Percentiles rank a stretch among this genome's conserved stretches.
Conservation (phyloP, 108 stramenopile species). For the Phaeodactylum tricornutum region DNA sequence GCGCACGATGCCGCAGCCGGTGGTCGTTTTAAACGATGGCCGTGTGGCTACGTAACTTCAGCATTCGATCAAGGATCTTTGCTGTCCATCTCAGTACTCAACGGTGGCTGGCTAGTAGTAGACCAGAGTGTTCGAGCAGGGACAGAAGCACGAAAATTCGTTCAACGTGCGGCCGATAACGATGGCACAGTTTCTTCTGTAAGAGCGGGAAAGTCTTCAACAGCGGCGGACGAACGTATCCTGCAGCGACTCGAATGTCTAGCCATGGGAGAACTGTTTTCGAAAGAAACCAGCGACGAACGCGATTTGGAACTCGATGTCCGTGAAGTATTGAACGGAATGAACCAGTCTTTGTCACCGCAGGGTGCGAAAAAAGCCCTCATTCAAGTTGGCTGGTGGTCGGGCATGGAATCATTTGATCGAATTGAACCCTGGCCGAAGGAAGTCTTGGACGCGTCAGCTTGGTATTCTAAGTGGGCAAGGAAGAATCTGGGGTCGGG, state of each 20-base stretch:
- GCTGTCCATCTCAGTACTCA: slow-evolving; percentile 51
- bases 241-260: slow-evolving; percentile 64
- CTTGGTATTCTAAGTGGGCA: slow-evolving; percentile 18
- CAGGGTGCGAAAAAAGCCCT: slow-evolving; percentile 62
- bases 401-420: slow-evolving; percentile 5
- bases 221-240: slow-evolving; percentile 67
- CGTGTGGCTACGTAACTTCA: slow-evolving; percentile 19
- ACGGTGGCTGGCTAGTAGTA: slow-evolving; percentile 78
- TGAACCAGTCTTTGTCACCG: slow-evolving; percentile 47
- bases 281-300: slow-evolving; percentile 8
- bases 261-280: slow-evolving; percentile 56
- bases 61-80: slow-evolving; percentile 5
- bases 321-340: slow-evolving; percentile 36
- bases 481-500: neutral
- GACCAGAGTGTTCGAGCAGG: slow-evolving; percentile 51
- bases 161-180: slow-evolving; percentile 3
- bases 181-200: too few relatives aligned
- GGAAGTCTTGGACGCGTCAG: slow-evolving; percentile 42
- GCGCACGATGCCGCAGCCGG: slow-evolving; percentile 43
- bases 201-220: slow-evolving; percentile 12
- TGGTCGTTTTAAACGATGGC: slow-evolving; percentile 67
- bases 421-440: slow-evolving; percentile 44
- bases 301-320: slow-evolving; percentile 60
- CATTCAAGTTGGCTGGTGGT: slow-evolving; percentile 65
- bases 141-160: slow-evolving; percentile 64